Evolutionary conservation across 202 grass and related monocot species (phyloP), one percentile per base, ranked within the genome.

Genomic region (Saccharum hybrid): DNA sequence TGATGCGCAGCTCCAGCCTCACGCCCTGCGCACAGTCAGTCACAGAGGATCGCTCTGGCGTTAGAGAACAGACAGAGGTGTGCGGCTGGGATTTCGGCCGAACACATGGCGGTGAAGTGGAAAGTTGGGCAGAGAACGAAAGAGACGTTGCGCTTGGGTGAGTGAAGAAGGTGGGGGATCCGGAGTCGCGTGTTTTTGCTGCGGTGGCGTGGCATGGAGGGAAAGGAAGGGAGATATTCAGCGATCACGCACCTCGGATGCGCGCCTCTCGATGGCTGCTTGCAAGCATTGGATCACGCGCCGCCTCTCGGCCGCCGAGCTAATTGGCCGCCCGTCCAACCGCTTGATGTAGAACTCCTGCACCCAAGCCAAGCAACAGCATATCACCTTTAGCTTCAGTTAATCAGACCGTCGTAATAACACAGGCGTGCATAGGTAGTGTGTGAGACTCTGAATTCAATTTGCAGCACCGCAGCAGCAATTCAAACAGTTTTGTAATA

Each of bases 271-370:
- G 77, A 96, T 90, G 38, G 96, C 96, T 48, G 93, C 93, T 66
- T 93, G 88, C 72, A 99, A 80, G 84, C 93, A 90, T 89, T 89
- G 93, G 87, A 99, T 94, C 88, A 96, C 93, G 40, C 93, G 93
- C 85, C 68, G 88, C 84, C 93, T 72, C 86, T 98, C 96, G 11
- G 79, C 89, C 79, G 90, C 88, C 75, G 96, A 96, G 76, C 93
- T 86, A 68, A 99, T 96, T 57, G 93, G 88, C 76, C 52, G 88
- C 6, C 93, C 96, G 86, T 99, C 89, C 77, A 88, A 72, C 65
- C 92, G 88, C 88, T 91, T 79, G 39, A 99, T 92, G 91, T 96
- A 99, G 37, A 99, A 99, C 54, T 99, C 96, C 93, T 99, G 81
- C 48, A 36, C 30, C 61, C 57, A 82, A 64, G 75, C 61, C 57